Evolutionary conservation across 140 eudicot genomes (phyloP).

Genomic region (Senecio squalidus): DNA sequence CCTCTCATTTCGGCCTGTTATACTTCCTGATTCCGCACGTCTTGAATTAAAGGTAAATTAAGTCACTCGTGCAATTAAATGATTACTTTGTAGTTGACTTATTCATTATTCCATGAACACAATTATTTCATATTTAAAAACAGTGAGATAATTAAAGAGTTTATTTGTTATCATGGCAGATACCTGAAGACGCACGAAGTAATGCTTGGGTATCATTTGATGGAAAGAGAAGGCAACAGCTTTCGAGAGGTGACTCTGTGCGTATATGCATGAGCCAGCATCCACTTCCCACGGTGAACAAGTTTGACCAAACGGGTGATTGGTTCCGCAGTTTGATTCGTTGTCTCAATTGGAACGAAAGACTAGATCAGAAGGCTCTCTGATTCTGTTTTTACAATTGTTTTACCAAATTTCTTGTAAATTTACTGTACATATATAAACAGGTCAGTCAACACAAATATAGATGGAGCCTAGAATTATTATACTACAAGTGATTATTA

Average conservation of each 20-base stretch:
- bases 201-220: constrained; percentile 99
- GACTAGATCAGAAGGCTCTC: constrained; percentile 95
- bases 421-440: constrained; percentile 41
- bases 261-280: constrained; percentile 91
- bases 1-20: constrained; percentile 95
- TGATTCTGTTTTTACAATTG: constrained; percentile 17
- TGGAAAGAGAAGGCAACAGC: constrained; percentile 99
- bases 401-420: constrained; percentile 31
- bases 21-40: constrained; percentile 97
- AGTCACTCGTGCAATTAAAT: constrained; percentile 6
- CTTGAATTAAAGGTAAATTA: constrained; percentile 75
- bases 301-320: constrained; percentile 97
- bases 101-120: neutral
- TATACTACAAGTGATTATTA: neutral
- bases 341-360: constrained; percentile 96
- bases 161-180: constrained; percentile 36
- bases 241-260: constrained; percentile 93
- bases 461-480: constrained; percentile 15
- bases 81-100: neutral
- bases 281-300: constrained; percentile 98
- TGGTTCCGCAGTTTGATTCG: constrained; percentile 97
- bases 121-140: neutral
- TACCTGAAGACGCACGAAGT: constrained; percentile 95
- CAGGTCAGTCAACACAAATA: constrained; percentile 10
- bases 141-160: neutral